phyloP scores from a whole-genome alignment of 192 early-diverging fungal genomes.

The Nowakowskiella sp. region DNA sequence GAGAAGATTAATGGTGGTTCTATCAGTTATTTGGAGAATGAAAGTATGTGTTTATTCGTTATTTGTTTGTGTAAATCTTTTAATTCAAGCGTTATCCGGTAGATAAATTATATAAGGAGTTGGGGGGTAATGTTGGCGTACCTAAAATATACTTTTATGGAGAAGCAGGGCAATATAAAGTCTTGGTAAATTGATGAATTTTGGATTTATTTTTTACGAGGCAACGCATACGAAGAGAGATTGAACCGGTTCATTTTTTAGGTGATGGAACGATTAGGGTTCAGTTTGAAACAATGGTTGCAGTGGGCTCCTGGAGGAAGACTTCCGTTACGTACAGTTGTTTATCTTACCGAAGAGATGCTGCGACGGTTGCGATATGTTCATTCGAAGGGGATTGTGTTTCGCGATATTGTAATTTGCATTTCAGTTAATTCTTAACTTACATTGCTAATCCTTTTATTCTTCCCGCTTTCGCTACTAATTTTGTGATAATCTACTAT shows the following conservation, averaged over 20 bases:
- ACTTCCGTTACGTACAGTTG: constrained; percentile 33
- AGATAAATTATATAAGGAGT: constrained; percentile 16
- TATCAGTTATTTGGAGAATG: no score
- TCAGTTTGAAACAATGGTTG: constrained; percentile 18
- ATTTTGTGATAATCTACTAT: not conserved
- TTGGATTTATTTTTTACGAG: not conserved
- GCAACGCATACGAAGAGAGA: no score
- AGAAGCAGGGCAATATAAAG: constrained; percentile 26
- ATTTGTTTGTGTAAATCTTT: no score
- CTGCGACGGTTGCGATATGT: constrained; percentile 18
- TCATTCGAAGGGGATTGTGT: constrained; percentile 26
- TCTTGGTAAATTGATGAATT: constrained; percentile 1
- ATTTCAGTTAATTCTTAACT: not conserved
- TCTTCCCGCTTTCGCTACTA: not conserved
- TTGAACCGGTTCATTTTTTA: no score
- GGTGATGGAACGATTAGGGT: constrained; percentile 40
- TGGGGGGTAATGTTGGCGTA: constrained; percentile 22
- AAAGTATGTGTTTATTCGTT: no score
- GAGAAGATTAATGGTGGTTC: constrained; percentile 14
- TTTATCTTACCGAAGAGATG: constrained; percentile 21
- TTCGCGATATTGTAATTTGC: constrained; percentile 31
- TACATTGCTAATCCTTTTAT: not conserved
- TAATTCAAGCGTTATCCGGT: no score
- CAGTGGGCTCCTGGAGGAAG: constrained; percentile 6
- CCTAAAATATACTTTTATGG: constrained; percentile 25